Conservation (phyloP, 1,139 yeast species). For the Yamadazyma kanchanaburiensis region DNA sequence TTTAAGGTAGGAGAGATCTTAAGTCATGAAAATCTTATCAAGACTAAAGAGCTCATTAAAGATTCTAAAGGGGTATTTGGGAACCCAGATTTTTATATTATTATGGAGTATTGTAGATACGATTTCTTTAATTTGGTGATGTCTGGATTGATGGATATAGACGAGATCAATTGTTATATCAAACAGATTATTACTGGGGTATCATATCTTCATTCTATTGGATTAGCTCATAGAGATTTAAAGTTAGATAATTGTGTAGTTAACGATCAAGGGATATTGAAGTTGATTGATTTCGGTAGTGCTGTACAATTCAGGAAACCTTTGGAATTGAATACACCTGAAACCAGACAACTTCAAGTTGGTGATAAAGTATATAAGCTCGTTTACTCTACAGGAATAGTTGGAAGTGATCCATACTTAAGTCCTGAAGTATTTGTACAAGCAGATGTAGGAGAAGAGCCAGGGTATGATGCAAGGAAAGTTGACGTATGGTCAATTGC, state of each 20-base stretch:
- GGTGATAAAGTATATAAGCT: conserved; percentile 26
- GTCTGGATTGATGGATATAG: conserved; percentile 60
- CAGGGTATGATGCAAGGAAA: conserved; percentile 66
- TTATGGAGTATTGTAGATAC: conserved; percentile 74
- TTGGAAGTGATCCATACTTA: conserved; percentile 78
- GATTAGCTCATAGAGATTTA: conserved; percentile 74
- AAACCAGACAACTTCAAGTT: conserved; percentile 21
- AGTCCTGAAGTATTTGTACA: conserved; percentile 68
- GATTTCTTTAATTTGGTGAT: conserved; percentile 77
- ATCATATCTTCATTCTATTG: conserved; percentile 57
- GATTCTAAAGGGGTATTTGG: conserved; percentile 25
- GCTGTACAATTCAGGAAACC: conserved; percentile 58
- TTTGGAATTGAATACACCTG: conserved; percentile 3
- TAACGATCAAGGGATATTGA: conserved; percentile 54
- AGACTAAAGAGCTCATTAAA: conserved; percentile 60
- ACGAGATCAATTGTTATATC: conserved; percentile 65
- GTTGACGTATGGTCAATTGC: conserved; percentile 81
- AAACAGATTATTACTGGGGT: conserved; percentile 66
- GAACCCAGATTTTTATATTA: conserved; percentile 49
- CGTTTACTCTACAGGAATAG: conserved; percentile 58
- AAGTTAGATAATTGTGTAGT: conserved; percentile 80
- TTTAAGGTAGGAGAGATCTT: conserved; percentile 61
- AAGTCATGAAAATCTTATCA: conserved; percentile 60
- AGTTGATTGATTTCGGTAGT: conserved; percentile 75
- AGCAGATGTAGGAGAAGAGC: conserved; percentile 4